Percentiles rank a stretch among this genome's conserved stretches.
phyloP scores from a whole-genome alignment of 805 yeast genomes.

The Teunomyces funiuensis region DNA sequence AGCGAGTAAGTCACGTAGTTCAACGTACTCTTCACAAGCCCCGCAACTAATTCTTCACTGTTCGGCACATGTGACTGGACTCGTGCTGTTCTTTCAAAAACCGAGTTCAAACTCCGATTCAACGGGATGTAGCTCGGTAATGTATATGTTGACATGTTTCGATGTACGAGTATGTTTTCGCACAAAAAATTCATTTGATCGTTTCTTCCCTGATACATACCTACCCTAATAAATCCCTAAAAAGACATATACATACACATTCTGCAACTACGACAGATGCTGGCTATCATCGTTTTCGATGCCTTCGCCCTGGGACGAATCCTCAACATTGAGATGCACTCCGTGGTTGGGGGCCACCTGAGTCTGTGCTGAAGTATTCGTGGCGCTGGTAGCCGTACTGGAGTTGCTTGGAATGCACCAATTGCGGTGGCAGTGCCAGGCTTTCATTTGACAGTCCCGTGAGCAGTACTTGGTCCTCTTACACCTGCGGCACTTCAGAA shows the following conservation, averaged over 20 bases:
- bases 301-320: constrained; percentile 8
- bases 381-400: constrained; percentile 23
- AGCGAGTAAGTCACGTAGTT: constrained; percentile 8
- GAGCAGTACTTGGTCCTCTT: constrained; percentile 94
- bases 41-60: constrained; percentile 3
- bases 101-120: constrained; percentile 5
- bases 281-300: constrained; percentile 5
- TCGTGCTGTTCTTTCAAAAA: constrained; percentile 7
- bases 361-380: constrained; percentile 12
- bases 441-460: constrained; percentile 83
- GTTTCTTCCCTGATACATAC: too few species aligned
- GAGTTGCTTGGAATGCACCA: constrained; percentile 74
- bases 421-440: constrained; percentile 91
- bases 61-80: constrained; percentile 5
- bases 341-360: constrained; percentile 4
- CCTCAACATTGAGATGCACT: constrained; percentile 7
- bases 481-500: constrained; percentile 93
- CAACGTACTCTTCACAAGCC: constrained; percentile 4
- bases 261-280: constrained; percentile 5
- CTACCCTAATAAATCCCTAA: too few species aligned
- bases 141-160: not conserved
- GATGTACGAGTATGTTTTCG: not conserved
- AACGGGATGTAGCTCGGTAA: constrained; percentile 8
- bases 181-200: not conserved
- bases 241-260: too few species aligned